Evolutionary conservation across 768 basidiomycete genomes (phyloP), one percentile per base, ranked within the genome.

Genomic region (Amanita inopinata): DNA sequence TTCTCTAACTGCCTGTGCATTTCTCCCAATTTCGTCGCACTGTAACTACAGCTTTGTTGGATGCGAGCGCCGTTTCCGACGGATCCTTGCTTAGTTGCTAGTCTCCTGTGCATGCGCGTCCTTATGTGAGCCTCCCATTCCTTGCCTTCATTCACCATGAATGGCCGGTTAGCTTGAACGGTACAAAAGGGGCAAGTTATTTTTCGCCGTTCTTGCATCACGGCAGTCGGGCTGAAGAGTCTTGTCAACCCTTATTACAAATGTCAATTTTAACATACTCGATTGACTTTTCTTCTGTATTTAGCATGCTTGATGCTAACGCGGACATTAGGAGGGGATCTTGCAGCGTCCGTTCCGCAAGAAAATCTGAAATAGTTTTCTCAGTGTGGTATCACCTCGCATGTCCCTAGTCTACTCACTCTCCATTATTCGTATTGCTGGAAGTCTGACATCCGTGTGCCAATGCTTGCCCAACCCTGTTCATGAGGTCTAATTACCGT

Each of bases 151-250:
- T 74, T 70, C 10, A 85, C 72, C 60, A 90, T 73, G 66, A 84
- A 72, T 10, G 87, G 87, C 18, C 68, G 65, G 15, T 67, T 58
- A 2, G 65, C 52, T 42, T 84, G 63, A 3, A 55, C 43, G 6
- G 86, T 87, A 51, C 87, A 91, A 7, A 69, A 56, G 2, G 67
- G 52, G 56, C 87, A 91, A 3, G 75, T 60, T 4, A 70, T 54
- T 49, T 78, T 80, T 43, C 65, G 73, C 38, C 77, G 71, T 1
- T 76, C 74, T 33, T 62, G 56, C 3, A 88, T 60, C 12, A 76
- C 61, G 2, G 69, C 67, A 1, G 60, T 58, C 2, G 85, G 83
- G 48, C 86, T 90, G 43, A 15, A 40, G 47, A 17, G 15, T 7
- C 18, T 12, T 19, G 19, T 38, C 37, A 48, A 45, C 18, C 15